Evolutionary conservation across 305 asterid species (phyloP), one percentile per base, ranked within the genome.

Genomic region (Fraxinus platypoda): DNA sequence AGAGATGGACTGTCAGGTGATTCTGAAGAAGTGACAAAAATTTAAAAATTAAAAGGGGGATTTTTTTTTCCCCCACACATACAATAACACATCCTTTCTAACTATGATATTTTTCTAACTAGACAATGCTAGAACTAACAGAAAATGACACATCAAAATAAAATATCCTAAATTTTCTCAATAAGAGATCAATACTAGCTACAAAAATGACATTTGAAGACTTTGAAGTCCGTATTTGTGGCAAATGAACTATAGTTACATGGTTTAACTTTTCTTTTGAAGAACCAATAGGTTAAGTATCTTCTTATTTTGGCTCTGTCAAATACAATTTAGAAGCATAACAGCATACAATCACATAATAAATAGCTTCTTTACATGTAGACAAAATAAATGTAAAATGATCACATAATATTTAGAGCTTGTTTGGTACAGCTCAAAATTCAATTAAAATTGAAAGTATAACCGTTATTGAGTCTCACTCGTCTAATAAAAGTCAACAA

Each of bases 11-110:
- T 15, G 38, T 64, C 23, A 54, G 54, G 68, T 52, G 78, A 80
- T 70, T 81, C 84, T 75, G 59, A 85, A 62, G 81, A 81, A 81
- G 57, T 78, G 71, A 78, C 52, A 19, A 30, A 41, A 83, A 54
- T 64, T 70, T 13, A 7, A 25, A 12, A 68, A 28, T 70, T 12
- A 28, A 30, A 28, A 30, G 15, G 73, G n/a, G 34, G 7, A 8
- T 26, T 9, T 8, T 23, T 11, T 3, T 66, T 66, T 23, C 0
- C 31, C 35, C 25, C 13, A 2, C 35, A 6, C n/a, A 28, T 26
- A 25, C 19, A 2, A 26, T 26, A 9, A 25, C 33, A 28, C 34
- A 8, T 66, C 73, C 23, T 17, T 17, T 52, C 23, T 52, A 46
- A 46, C 57, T 13, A 17, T 52, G 62, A 52, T 52, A 52, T 52